Conservation (phyloP, 495 filamentous ascomycete genomes). For the Halenospora varia region DNA sequence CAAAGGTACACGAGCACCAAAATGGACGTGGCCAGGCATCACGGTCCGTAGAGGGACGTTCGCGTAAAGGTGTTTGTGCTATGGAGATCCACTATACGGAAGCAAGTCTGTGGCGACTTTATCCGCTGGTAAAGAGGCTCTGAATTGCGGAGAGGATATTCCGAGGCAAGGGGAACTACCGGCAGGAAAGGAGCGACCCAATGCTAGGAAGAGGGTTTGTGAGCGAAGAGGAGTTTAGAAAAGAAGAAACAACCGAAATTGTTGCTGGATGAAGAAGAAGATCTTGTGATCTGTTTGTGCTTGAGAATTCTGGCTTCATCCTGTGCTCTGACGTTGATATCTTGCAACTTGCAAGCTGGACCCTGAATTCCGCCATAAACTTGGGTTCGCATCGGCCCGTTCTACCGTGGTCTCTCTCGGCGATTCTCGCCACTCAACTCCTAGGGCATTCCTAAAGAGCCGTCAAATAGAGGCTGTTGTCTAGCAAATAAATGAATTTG, state of each 20-base stretch:
- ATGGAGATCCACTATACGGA: neutral
- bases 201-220: neutral
- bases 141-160: neutral
- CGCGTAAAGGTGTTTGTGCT: no score
- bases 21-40: neutral
- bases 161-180: neutral
- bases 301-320: no score
- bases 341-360: no score
- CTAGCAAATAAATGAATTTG: neutral
- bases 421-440: neutral
- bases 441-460: neutral
- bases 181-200: neutral
- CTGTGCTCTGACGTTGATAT: no score
- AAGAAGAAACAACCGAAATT: neutral
- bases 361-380: no score
- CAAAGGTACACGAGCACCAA: neutral
- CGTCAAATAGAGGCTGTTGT: neutral
- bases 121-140: neutral
- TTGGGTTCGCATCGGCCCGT: neutral
- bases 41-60: neutral
- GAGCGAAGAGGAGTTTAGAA: neutral
- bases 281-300: no score
- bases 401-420: neutral
- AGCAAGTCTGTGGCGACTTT: neutral
- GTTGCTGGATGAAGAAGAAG: neutral